Evolutionary conservation across 2,329 filamentous ascomycete species (phyloP).

Genomic region (Fusarium duplospermum): DNA sequence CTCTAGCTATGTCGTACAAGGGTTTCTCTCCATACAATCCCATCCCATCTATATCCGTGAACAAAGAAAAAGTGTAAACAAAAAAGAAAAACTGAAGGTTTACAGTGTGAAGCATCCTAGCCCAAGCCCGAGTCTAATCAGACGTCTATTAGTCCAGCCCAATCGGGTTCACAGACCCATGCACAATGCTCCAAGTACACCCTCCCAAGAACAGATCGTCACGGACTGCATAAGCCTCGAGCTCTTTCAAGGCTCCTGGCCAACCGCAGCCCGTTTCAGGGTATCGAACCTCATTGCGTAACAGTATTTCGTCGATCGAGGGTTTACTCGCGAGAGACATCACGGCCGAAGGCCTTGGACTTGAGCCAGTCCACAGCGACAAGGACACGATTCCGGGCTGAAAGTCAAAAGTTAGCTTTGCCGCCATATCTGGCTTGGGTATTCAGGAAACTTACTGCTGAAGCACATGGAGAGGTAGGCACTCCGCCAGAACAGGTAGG

Average conservation of each 20-base stretch:
- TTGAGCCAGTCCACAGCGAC: conserved; percentile 97
- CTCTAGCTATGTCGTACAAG: conserved; percentile 43
- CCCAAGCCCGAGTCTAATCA: conserved; percentile 44
- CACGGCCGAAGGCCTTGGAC: conserved; percentile 95
- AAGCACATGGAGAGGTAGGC: conserved; percentile 99
- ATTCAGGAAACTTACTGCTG: conserved; percentile 79
- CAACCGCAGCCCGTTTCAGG: conserved; percentile 35
- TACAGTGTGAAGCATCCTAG: conserved; percentile 40
- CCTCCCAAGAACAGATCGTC: conserved; percentile 43
- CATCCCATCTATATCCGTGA: conserved; percentile 38
- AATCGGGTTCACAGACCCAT: conserved; percentile 41
- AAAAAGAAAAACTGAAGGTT: conserved; percentile 32
- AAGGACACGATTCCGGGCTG: conserved; percentile 92
- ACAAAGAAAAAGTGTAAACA: conserved; percentile 38
- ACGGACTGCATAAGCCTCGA: conserved; percentile 29
- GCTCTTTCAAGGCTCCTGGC: conserved; percentile 11
- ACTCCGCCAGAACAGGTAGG: conserved; percentile 98
- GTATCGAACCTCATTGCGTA: conserved; percentile 42
- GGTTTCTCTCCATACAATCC: conserved; percentile 28
- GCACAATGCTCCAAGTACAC: conserved; percentile 46
- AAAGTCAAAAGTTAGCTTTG: conserved; percentile 36
- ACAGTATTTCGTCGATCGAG: conserved; percentile 31
- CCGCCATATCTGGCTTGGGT: background rate
- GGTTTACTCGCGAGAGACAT: conserved; percentile 84
- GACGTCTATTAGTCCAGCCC: conserved; percentile 46